Evolutionary conservation across 768 basidiomycete genomes (phyloP), one percentile per base, ranked within the genome.

Genomic region (Xanthoconium purpureum): DNA sequence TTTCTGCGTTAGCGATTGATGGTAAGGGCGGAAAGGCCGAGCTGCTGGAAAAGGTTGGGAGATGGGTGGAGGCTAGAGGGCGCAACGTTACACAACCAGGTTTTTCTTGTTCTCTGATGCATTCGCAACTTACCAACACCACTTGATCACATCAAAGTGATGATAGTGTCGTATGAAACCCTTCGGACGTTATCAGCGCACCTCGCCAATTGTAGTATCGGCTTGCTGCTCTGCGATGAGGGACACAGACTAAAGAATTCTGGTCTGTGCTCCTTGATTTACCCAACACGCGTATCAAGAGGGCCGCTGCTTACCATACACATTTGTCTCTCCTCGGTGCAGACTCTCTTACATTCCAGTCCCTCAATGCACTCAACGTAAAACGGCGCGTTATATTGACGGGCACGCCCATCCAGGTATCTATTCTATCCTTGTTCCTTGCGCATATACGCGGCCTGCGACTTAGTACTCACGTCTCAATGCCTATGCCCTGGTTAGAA

Each of bases 111-210:
- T 14, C 20, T 33, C 9, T 52, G 30, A 44, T n/a, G 52, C 37
- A 15, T 36, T 42, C 45, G 44, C 44, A 14, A 10, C n/a, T 37
- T 20, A 50, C 37, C 10, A 32, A 44, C 52, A 30, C 43, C 9
- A 35, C 36, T 29, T 33, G 17, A 36, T 14, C 28, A 30, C 50
- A n/a, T 40, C 32, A 0, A 58, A 95, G 96, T 98, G 44, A 93
- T 99, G 91, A 98, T 99, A 61, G 94, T 97, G 6, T 98, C 97
- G 0, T 99, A 99, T 62, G 96, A 99, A 71, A 96, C 93, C 0
- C 80, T 99, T 50, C 85, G 96, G 18, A 88, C 88, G 5, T 76
- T 98, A 13, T 80, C 86, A 9, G 84, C 73, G 0, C 84, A 95
- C 65, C 78, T 98, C 12, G 85, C 85, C 5, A 83, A 80, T 54